These are phyloP conservation scores for Beauveria medogensis DNA, from an alignment of 2,329 filamentous ascomycete genomes.

Conservation along the genomic window DNA sequence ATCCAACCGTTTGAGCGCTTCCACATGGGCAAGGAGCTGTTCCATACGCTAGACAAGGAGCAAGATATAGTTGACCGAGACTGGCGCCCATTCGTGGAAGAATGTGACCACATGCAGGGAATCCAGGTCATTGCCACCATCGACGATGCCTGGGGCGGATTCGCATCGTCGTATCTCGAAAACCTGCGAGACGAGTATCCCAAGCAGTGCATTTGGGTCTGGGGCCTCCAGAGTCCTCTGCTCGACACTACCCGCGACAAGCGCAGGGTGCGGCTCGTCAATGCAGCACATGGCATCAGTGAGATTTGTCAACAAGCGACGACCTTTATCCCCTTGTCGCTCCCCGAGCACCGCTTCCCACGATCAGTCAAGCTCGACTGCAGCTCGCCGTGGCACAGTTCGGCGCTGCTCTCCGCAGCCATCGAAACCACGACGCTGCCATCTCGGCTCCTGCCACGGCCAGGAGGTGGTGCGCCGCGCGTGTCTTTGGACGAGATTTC, in stretches of 20 bases:
- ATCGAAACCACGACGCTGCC: constrained; percentile 74
- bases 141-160: constrained; percentile 78
- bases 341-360: constrained; percentile 50
- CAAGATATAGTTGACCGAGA: constrained; percentile 88
- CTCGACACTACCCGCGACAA: constrained; percentile 45
- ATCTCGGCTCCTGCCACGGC: constrained; percentile 52
- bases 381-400: constrained; percentile 68
- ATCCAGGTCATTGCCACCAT: constrained; percentile 66
- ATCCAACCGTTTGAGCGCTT: constrained; percentile 87
- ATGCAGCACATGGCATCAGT: constrained; percentile 64
- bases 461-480: constrained; percentile 24
- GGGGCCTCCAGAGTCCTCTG: constrained; percentile 64
- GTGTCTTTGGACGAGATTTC: constrained; percentile 55
- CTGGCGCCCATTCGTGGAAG: constrained; percentile 78
- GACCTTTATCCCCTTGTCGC: constrained; percentile 66
- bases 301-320: constrained; percentile 64
- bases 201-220: constrained; percentile 79
- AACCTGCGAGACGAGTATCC: constrained; percentile 82
- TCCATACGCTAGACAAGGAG: constrained; percentile 63
- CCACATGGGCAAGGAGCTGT: constrained; percentile 73
- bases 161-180: constrained; percentile 65
- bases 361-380: constrained; percentile 51
- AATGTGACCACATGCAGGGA: constrained; percentile 86
- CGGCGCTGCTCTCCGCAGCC: constrained; percentile 66
- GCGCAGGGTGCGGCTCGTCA: constrained; percentile 52